Evolutionary conservation across 1,284 basidiomycete genomes (phyloP), one percentile per base, ranked within the genome.

Genomic region (Clitocybe nebularis): DNA sequence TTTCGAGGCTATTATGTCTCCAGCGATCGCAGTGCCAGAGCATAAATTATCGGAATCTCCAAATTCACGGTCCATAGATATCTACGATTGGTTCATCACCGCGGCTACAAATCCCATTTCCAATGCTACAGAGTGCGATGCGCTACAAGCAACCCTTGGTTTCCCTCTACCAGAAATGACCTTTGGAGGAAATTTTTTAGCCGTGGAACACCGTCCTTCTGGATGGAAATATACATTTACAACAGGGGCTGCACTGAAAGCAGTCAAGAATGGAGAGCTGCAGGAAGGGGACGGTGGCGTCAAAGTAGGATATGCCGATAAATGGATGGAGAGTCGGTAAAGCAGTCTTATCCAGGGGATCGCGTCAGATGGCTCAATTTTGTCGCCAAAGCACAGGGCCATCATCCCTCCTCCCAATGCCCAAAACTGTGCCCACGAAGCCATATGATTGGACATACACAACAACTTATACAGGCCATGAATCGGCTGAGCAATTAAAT

Each of bases 381-480:
- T 37, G 48, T 39, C 30, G 10, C 46, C 52, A 84, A 13, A 41
- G 84, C 48, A 85, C 80, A 52, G 77, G 77, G 45, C 75, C 85
- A 11, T 69, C 72, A 26, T 77, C 86, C 5, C 67, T 69, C 35
- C 64, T 81, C 2, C 81, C 85, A 0, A 78, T 93, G 64, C 85
- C 89, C 2, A 61, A 74, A 52, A 87, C 85, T 3, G 79, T 84
- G 26, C 68, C 78, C 0, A 84, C 89, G 2, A 93, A 93, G 54
- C 86, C 86, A 1, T 98, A 92, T 64, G 96, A 99, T 60, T 99
- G 96, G 96, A 99, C 96, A 4, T 99, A 96, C 62, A 96, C 93
- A 0, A 90, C 90, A 2, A 83, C 77, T 0, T 95, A 97, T 58
- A 57, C 81, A 0, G 96, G 95, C 0, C 79, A 85, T 26, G 57